Percentiles rank a stretch among this genome's conserved stretches.
Evolutionary conservation across 768 basidiomycete genomes (phyloP).

Genomic region (Amanita rimosa): DNA sequence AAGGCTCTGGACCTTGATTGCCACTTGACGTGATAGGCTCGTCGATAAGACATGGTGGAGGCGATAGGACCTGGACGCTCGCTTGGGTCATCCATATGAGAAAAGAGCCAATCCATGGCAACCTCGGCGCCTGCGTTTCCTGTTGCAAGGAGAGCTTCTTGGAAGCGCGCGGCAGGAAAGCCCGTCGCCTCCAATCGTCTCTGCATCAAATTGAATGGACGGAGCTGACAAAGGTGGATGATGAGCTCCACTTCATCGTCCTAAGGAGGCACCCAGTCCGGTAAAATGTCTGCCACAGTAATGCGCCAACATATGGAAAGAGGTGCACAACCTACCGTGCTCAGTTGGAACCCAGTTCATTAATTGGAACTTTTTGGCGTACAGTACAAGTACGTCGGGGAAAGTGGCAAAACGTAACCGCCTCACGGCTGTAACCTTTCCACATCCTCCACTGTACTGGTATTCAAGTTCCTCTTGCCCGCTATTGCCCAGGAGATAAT

Average conservation of each 20-base stretch:
- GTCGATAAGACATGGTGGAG: constrained; percentile 71
- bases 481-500: constrained; percentile 25
- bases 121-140: constrained; percentile 63
- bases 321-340: constrained; percentile 44
- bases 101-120: constrained; percentile 95
- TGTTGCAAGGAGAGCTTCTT: constrained; percentile 86
- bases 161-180: constrained; percentile 76
- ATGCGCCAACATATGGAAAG: neutral
- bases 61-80: too few relatives aligned
- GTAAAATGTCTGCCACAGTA: constrained; percentile 61
- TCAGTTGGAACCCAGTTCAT: constrained; percentile 97
- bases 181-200: constrained; percentile 80
- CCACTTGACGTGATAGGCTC: constrained; percentile 40
- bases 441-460: constrained; percentile 62
- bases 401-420: constrained; percentile 73
- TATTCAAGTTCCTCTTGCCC: constrained; percentile 64
- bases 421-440: constrained; percentile 59
- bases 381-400: constrained; percentile 80
- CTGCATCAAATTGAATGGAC: constrained; percentile 31
- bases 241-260: constrained; percentile 48
- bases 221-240: too few relatives aligned
- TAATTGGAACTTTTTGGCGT: constrained; percentile 89
- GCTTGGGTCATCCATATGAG: constrained; percentile 93
- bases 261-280: constrained; percentile 50
- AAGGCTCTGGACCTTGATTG: constrained; percentile 36